Percentiles rank a stretch among this genome's conserved stretches.
phyloP scores from a whole-genome alignment of 1,284 basidiomycete genomes.

The Leucoagaricus sp. region DNA sequence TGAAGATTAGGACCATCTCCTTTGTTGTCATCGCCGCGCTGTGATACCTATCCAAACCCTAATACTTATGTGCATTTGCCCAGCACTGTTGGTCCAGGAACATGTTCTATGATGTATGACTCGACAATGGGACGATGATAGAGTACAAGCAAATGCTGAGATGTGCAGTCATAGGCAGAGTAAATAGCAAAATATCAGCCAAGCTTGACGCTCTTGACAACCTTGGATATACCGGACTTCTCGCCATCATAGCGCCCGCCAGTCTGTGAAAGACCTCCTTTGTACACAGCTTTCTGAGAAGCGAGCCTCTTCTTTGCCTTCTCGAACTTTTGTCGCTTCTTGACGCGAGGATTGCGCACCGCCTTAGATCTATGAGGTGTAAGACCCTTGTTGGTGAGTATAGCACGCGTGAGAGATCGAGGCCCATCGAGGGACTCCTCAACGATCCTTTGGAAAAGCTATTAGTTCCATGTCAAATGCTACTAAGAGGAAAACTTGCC shows the following conservation, averaged over 20 bases:
- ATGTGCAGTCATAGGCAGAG: background rate
- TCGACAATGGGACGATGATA: too few species aligned
- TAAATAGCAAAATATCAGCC: constrained; percentile 23
- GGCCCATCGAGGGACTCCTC: constrained; percentile 66
- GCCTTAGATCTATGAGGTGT: constrained; percentile 85
- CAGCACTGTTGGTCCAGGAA: too few species aligned
- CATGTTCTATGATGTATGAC: too few species aligned
- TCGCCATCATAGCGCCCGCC: constrained; percentile 69
- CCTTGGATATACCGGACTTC: constrained; percentile 82
- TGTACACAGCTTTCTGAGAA: constrained; percentile 88
- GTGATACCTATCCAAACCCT: too few species aligned
- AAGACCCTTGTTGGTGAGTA: constrained; percentile 90
- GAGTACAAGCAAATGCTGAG: background rate
- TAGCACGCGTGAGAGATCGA: constrained; percentile 84
- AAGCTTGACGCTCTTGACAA: constrained; percentile 80
- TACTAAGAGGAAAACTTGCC: constrained; percentile 14
- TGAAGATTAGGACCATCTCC: too few species aligned
- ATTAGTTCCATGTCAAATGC: constrained; percentile 4
- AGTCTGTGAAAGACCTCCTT: constrained; percentile 72
- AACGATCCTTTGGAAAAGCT: constrained; percentile 41
- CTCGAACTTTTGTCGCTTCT: constrained; percentile 90
- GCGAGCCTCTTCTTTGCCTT: constrained; percentile 91
- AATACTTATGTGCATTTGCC: too few species aligned
- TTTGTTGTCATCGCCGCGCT: too few species aligned
- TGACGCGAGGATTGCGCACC: constrained; percentile 93